Evolutionary conservation across 2,329 filamentous ascomycete species (phyloP), one percentile per base, ranked within the genome.

Genomic region (Basipetospora chlamydospora): DNA sequence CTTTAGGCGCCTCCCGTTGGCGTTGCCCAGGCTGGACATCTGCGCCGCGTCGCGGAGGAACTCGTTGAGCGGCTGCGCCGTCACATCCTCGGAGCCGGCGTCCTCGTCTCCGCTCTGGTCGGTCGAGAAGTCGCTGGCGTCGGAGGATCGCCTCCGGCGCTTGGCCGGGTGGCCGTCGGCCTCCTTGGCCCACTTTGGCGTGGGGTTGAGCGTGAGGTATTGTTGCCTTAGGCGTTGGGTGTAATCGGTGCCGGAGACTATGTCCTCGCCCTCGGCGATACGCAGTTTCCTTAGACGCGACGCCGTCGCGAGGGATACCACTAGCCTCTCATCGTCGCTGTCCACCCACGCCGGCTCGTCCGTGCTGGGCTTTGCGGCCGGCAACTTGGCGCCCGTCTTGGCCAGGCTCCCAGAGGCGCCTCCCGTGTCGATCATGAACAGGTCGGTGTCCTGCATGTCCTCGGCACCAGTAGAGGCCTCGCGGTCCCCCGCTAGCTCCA

Each of bases 271-370:
- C 50, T 88, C 85, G 2, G 75, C 78, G 35, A 77, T 65, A 42
- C 90, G 73, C 43, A 98, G 64, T 57, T 96, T 96, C 45, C 87
- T 74, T 51, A 95, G 56, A 44, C 82, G 72, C 33, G 76, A 72
- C 30, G 79, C 76, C 18, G 74, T 71, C 3, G 84, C 80, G 26
- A 98, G 67, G 11, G 88, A 96, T 33, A 98, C 70, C 6, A 76
- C 73, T 43, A 95, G 63, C 37, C 83, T 73, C 51, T 96, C 90
- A 51, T 98, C 90, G 49, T 98, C 90, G 56, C 87, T 96, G 54
- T 98, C 90, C 46, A 87, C 77, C 90, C 90, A 98, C 1, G 76
- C 82, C 3, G 78, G 67, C 15, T 64, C 62, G 28, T 68, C 44
- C 6, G 45, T 37, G 8, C 37, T 35, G 0, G 37, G 25, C 7